These are phyloP conservation scores for Bigelowiella natans DNA, from an alignment of 78 protist genomes.

Conservation along the genomic window DNA sequence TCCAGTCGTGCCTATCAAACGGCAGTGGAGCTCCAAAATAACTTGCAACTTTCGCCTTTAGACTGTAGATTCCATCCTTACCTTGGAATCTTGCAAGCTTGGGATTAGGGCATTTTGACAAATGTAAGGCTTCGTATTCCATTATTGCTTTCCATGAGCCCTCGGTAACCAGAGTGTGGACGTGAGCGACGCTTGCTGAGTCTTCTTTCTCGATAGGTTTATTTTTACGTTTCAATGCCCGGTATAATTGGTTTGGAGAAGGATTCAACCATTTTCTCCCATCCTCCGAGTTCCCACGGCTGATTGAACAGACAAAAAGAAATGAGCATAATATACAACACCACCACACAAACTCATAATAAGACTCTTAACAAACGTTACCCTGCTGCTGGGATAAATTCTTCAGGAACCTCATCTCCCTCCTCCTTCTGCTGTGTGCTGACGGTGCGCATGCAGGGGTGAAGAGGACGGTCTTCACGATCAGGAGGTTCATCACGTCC, in stretches of 20 bases:
- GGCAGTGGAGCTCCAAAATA: neutral
- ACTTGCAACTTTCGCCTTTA: neutral
- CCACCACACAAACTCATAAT: too few species aligned
- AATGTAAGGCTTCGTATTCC: neutral
- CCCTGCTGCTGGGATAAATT: neutral
- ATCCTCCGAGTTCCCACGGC: slow-evolving; percentile 11
- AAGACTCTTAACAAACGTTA: too few species aligned
- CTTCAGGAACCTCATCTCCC: neutral
- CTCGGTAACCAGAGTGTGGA: neutral
- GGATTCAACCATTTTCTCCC: neutral
- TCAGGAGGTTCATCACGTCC: neutral
- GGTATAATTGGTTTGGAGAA: neutral
- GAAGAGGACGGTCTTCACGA: neutral
- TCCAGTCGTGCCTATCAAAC: neutral
- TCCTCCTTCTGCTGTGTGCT: neutral
- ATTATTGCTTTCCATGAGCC: neutral
- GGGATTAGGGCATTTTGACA: neutral
- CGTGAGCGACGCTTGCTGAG: neutral
- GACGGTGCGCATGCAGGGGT: neutral
- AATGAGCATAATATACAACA: too few species aligned
- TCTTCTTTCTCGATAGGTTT: slow-evolving; percentile 1
- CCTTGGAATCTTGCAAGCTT: neutral
- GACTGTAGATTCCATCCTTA: slow-evolving; percentile 1
- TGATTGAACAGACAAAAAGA: too few species aligned
- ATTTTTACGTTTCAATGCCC: neutral